Percentiles rank a stretch among this genome's conserved stretches.
These are phyloP conservation scores for Malassezia globosa DNA, from an alignment of 1,284 basidiomycete genomes.

Conservation along the genomic window DNA sequence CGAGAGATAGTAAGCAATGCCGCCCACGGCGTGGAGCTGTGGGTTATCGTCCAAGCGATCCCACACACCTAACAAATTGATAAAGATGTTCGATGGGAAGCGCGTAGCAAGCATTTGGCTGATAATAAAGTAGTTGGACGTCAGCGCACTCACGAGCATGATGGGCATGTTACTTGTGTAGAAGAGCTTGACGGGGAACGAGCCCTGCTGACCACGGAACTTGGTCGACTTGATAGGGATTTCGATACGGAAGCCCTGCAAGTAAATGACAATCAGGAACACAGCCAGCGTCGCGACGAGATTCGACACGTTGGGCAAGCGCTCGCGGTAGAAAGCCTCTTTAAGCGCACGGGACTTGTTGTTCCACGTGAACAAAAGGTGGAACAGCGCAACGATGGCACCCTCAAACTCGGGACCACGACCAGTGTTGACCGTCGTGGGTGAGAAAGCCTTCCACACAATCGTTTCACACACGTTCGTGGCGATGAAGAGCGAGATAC, in stretches of 20 bases:
- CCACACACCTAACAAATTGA: conserved; percentile 85
- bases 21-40: conserved; percentile 80
- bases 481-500: conserved; percentile 96
- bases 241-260: conserved; percentile 96
- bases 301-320: conserved; percentile 96
- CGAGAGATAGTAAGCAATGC: conserved; percentile 94
- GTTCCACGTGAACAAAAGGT: conserved; percentile 94
- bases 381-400: conserved; percentile 89
- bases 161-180: conserved; percentile 99
- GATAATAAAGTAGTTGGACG: conserved; percentile 88
- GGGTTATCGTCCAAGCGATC: conserved; percentile 89
- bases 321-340: conserved; percentile 95
- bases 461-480: conserved; percentile 99
- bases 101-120: conserved; percentile 80
- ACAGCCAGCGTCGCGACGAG: conserved; percentile 80
- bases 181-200: conserved; percentile 95
- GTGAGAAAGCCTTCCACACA: conserved; percentile 98
- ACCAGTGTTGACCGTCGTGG: conserved; percentile 94
- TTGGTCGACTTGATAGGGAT: conserved; percentile 95
- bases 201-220: conserved; percentile 85
- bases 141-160: conserved; percentile 91
- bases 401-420: conserved; percentile 97
- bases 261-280: conserved; percentile 90
- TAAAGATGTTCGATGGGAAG: conserved; percentile 83
- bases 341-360: conserved; percentile 93